Base-by-base conservation (phyloP, 768 basidiomycete genomes). In the Phaffia australis region DNA sequence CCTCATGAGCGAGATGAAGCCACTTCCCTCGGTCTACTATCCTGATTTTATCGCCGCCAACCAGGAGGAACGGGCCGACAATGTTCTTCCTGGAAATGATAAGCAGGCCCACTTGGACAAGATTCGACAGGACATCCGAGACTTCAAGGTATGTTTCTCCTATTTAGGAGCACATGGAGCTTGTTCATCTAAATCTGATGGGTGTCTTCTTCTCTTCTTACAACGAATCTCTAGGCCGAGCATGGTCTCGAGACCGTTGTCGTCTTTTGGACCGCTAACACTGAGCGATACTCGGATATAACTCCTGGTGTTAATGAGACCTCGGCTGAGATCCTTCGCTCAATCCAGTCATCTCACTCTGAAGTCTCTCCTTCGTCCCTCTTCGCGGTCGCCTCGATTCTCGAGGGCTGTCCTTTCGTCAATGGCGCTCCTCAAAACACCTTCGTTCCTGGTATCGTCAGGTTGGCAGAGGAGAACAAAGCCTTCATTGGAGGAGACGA, bases 371-470 rank as follows among this genome's bases (percentile, higher is more conserved):
- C 94, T 5, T 94, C 91, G 60, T 94, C 92, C 56, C 75, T 98
- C 71, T 98, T 97, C 74, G 94, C 94, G 23, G 87, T 97, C 68
- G 94, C 93, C 11, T 82, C 91, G 35, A 94, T 98, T 76, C 86
- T 97, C 71, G 94, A 98, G 78, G 87, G 87, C 65, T 85, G 87
- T 74, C 91, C 94, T 23, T 99, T 93, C 81, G 83, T 98, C 74
- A 97, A 97, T 74, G 94, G 94, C 59, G 92, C 94, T 14, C 94
- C 94, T 7, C 93, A 98, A 82, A 99, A 99, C 83, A 95, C 94
- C 3, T 97, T 97, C 72, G 92, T 99, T 29, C 94, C 94, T 0
- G 94, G 94, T 70, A 86, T 87, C 72, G 87, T 99, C 74, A 83
- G 85, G 71, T 87, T 99, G 70, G 90, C 94, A 51, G 94, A 97